phyloP scores from a whole-genome alignment of 73 alveolate species.

The Breviolum minutum region DNA sequence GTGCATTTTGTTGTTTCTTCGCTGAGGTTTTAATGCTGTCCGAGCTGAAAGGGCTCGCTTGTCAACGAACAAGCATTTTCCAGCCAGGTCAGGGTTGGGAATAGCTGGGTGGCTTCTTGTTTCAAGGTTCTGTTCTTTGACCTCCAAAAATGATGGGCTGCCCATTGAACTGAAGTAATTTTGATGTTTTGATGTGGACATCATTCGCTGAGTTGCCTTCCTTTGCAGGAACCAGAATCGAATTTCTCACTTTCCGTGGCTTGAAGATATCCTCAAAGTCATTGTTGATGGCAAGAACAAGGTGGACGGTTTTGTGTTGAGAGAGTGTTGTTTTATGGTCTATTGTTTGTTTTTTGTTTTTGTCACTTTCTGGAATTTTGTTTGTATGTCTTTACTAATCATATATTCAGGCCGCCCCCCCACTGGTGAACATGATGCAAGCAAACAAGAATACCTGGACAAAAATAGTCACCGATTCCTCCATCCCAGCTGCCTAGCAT shows the following conservation, averaged over 20 bases:
- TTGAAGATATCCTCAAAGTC: constrained; percentile 24
- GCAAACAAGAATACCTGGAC: too few species aligned
- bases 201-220: not conserved
- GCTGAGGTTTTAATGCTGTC: not conserved
- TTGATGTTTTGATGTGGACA: not conserved
- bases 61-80: not conserved
- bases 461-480: too few species aligned
- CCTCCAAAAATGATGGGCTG: too few species aligned
- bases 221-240: constrained; percentile 59
- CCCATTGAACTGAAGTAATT: not conserved
- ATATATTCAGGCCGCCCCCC: too few species aligned
- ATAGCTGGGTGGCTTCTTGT: not conserved
- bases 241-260: constrained; percentile 57
- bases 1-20: not conserved
- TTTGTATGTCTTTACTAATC: not conserved
- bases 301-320: not conserved
- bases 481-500: too few species aligned
- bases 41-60: constrained; percentile 34
- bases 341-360: not conserved
- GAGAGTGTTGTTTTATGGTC: not conserved
- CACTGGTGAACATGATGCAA: too few species aligned
- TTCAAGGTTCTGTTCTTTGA: too few species aligned
- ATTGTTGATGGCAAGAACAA: constrained; percentile 54
- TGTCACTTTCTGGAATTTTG: not conserved
- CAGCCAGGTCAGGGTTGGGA: not conserved